These are phyloP conservation scores for Mycena sanguinolenta DNA, from an alignment of 768 basidiomycete species.

Conservation along the genomic window DNA sequence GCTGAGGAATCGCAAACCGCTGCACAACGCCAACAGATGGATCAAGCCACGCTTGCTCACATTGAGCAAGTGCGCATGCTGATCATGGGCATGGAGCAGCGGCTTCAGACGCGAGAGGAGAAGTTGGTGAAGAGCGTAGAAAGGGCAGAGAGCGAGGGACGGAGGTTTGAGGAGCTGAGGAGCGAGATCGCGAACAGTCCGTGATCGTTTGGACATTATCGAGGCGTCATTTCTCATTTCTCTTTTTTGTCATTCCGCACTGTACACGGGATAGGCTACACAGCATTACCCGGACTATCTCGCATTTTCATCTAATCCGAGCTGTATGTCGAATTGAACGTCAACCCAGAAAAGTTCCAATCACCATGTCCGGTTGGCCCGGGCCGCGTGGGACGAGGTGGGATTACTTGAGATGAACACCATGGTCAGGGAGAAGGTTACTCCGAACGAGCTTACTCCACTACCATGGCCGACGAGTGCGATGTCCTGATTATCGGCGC, in stretches of 20 bases:
- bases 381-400: no score
- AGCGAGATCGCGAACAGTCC: constrained; percentile 49
- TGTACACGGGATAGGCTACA: constrained; percentile 17
- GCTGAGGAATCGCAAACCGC: constrained; percentile 2
- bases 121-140: constrained; percentile 71
- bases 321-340: no score
- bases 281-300: neutral
- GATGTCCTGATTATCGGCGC: constrained; percentile 38
- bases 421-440: no score
- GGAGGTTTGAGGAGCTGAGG: constrained; percentile 63
- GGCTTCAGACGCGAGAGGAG: constrained; percentile 72
- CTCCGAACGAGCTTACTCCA: neutral
- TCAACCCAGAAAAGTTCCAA: no score
- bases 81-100: constrained; percentile 83
- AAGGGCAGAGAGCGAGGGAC: constrained; percentile 71
- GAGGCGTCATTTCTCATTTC: neutral
- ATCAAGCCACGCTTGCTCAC: constrained; percentile 62
- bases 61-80: constrained; percentile 78
- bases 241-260: constrained; percentile 20
- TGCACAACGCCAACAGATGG: constrained; percentile 39
- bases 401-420: no score
- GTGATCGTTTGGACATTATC: neutral
- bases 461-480: constrained; percentile 22
- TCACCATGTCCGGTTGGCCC: no score
- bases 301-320: no score